A percentile compares a stretch with the other conserved stretches of the same genome.
These are phyloP conservation scores for Amanita rimosa DNA, from an alignment of 768 basidiomycete species.

Conservation along the genomic window DNA sequence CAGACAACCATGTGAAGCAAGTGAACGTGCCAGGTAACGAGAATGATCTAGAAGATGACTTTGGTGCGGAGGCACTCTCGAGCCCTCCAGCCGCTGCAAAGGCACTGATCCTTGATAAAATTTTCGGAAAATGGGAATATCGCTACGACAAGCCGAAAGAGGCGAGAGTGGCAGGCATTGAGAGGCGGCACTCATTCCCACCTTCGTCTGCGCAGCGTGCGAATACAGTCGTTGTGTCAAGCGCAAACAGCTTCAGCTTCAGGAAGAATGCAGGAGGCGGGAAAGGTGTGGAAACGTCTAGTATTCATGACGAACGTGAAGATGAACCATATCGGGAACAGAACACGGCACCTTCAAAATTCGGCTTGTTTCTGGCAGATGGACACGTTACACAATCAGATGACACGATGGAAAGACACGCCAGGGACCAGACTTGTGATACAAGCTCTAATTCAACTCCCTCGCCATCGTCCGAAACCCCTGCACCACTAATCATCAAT, in stretches of 20 bases:
- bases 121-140: slow-evolving; percentile 1
- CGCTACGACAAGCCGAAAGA: not conserved
- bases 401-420: not conserved
- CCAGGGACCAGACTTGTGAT: not conserved
- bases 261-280: not conserved
- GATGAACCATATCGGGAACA: not conserved
- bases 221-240: not conserved
- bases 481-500: slow-evolving; percentile 6
- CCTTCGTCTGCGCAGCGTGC: slow-evolving; percentile 4
- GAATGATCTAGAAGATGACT: slow-evolving; percentile 24
- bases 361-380: not conserved
- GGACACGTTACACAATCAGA: not conserved
- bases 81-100: slow-evolving; percentile 25
- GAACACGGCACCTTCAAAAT: not conserved
- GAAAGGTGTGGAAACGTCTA: not conserved
- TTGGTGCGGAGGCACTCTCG: slow-evolving; percentile 42
- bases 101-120: not conserved
- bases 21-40: slow-evolving; percentile 11
- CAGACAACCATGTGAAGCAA: not conserved
- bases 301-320: not conserved
- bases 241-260: too few species aligned
- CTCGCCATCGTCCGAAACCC: slow-evolving; percentile 3
- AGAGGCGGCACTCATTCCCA: slow-evolving; percentile 4
- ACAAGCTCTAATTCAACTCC: not conserved
- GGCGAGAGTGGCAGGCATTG: not conserved